These are phyloP conservation scores for Dipteronia dyeriana DNA, from an alignment of 345 rosid genomes.

Conservation along the genomic window DNA sequence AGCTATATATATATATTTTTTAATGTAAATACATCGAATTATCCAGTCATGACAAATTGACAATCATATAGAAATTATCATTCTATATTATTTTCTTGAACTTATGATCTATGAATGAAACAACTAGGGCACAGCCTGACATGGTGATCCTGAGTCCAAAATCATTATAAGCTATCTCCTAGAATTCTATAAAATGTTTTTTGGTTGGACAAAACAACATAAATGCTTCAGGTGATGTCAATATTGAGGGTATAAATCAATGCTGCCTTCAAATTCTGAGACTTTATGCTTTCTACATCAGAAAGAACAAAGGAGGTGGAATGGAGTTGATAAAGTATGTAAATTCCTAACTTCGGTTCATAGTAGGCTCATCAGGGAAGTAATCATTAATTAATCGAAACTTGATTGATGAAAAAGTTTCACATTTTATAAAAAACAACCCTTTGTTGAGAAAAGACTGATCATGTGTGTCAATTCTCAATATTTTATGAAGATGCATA, in stretches of 20 bases:
- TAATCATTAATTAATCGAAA: neutral
- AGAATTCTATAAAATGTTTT: neutral
- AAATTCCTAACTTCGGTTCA: neutral
- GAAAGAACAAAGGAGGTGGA: neutral
- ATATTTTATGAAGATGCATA: neutral
- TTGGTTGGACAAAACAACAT: neutral
- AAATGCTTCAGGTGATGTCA: neutral
- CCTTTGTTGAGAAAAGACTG: neutral
- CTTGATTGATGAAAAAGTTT: neutral
- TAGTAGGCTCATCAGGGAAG: neutral
- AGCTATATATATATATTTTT: neutral
- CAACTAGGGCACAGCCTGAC: neutral
- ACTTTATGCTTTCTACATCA: neutral
- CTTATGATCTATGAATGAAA: slow-evolving; percentile 5
- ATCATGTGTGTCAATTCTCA: neutral
- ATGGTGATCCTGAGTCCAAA: neutral
- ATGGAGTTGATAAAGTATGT: neutral
- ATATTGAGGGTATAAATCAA: neutral
- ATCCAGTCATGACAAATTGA: neutral
- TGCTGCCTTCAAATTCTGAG: neutral
- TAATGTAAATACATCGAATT: neutral
- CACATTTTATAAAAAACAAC: neutral
- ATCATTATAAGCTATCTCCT: neutral
- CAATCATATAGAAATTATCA: neutral
- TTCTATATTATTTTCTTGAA: slow-evolving; percentile 1